phyloP scores from a whole-genome alignment of 352 stramenopile genomes.

The Pythium phragmiticola region DNA sequence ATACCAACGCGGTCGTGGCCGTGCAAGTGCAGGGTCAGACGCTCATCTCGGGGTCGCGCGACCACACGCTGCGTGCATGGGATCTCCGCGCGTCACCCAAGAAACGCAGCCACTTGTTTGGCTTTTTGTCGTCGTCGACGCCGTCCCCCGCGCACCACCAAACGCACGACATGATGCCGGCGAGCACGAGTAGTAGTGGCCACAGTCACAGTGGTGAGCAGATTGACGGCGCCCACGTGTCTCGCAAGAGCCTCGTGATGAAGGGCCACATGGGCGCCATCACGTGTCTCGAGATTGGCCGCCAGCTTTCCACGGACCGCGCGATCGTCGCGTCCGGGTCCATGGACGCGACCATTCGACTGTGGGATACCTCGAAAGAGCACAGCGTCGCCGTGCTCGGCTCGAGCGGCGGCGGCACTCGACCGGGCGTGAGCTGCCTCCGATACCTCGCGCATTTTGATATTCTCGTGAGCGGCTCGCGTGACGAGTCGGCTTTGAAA shows the following conservation, averaged over 20 bases:
- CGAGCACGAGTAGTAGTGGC: slow-evolving; percentile 18
- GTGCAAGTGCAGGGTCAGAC: slow-evolving; percentile 60
- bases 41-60: slow-evolving; percentile 66
- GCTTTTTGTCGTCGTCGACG: slow-evolving; percentile 47
- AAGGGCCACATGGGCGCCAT: slow-evolving; percentile 61
- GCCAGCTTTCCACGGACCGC: slow-evolving; percentile 58
- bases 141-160: slow-evolving; percentile 1
- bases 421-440: slow-evolving; percentile 51
- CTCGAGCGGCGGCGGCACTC: slow-evolving; percentile 15
- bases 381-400: slow-evolving; percentile 49
- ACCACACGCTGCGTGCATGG: slow-evolving; percentile 74
- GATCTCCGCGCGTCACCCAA: slow-evolving; percentile 60
- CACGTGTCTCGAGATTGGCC: slow-evolving; percentile 69
- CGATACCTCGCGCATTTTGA: slow-evolving; percentile 63
- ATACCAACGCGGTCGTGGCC: slow-evolving; percentile 50
- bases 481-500: slow-evolving; percentile 47
- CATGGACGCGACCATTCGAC: slow-evolving; percentile 60
- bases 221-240: slow-evolving; percentile 54
- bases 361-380: slow-evolving; percentile 76
- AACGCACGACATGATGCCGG: background rate
- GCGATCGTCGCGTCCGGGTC: slow-evolving; percentile 67
- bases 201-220: slow-evolving; percentile 23
- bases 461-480: slow-evolving; percentile 57
- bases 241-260: slow-evolving; percentile 61
- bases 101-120: slow-evolving; percentile 53